Evolutionary conservation across 768 basidiomycete species (phyloP), one percentile per base, ranked within the genome.

Genomic region (Tubosaeta sp.): DNA sequence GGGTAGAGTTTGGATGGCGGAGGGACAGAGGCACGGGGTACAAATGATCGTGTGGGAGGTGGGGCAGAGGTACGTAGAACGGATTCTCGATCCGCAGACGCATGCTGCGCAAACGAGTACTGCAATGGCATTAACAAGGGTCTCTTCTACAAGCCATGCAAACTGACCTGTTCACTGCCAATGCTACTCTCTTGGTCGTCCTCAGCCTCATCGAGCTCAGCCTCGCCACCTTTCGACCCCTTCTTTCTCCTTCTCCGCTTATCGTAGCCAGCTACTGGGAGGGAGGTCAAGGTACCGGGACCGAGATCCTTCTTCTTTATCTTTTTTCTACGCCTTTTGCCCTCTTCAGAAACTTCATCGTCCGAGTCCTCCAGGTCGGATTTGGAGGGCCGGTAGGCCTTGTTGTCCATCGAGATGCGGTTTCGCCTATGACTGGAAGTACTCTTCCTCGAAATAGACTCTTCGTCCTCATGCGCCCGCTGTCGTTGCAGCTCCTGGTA

Each of bases 381-480:
- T 50, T 67, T 65, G 1, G 81, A 69, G 17, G 90, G 90, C 48
- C 79, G 79, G 61, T 91, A 93, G 1, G 90, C 90, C 65, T 86
- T 88, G 70, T 91, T 90, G 66, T 92, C 91, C 22, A 72, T 61
- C 0, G 86, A 86, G 55, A 90, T 88, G 31, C 84, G 81, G 59
- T 76, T 77, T 25, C 82, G 79, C 63, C 75, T 80, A 55, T 76
- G 71, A 8, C 60, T 62, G 1, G 71, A 62, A 22, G 60, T 55
- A 10, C 65, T 55, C 63, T 69, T 68, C 67, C 69, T 64, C 60
- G 72, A 51, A 60, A 67, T 26, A 63, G 56, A 46, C 16, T 67
- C 61, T 3, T 65, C 62, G 37, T 52, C 55, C 8, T 60, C 60
- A 7, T 57, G 61, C 50, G 54, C 8, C 46, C 44, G 53, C 59